Base-by-base conservation (phyloP, 2,329 filamentous ascomycete species). In the Ilyonectria destructans region DNA sequence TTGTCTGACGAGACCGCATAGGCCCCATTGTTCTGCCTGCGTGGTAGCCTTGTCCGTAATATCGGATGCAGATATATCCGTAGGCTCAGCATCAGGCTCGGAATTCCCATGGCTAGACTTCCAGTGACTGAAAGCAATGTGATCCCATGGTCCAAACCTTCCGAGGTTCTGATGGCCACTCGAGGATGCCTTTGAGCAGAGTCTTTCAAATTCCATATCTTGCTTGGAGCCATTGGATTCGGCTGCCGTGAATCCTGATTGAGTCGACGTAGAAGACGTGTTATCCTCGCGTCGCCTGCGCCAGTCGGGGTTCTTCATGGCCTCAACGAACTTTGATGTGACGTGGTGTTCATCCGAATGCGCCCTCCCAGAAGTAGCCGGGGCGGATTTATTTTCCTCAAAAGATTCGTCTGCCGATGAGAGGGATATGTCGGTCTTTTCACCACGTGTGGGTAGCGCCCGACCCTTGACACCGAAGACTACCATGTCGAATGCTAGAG, bases 251-350 rank as follows among this genome's bases (percentile, higher is more conserved):
- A 48, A 21, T 6, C 55, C 49, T 7, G 74, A 62, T 9, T 37
- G n/a, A 6, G 46, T 56, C 3, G 67, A 66, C 15, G 67, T 46
- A 33, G 61, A 67, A n/a, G 59, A 57, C 17, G 54, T 59, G 19
- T 52, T 59, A 3, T 69, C 62, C 9, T 71, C 69, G 10, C 70
- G 65, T 35, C 79, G 78, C 31, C 68, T 70, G 35, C 80, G 77
- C 80, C 80, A 82, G 56, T 82, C 74, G 15, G 79, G 79, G 31
- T 82, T 80, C 26, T 74, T 79, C 76, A 82, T 77, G 26, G 80
- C 80, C 65, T 80, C 76, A 8, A 66, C 57, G 45, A 77, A 75
- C 48, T 75, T 79, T 29, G 73, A 75, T 26, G 46, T 62, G 7
- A 58, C 8, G 12, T 61, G 67, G 6, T 67, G 52, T 1, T 78